Evolutionary conservation across 179 eudicot genomes (phyloP), one percentile per base, ranked within the genome.

Genomic region (Patellifolia procumbens): DNA sequence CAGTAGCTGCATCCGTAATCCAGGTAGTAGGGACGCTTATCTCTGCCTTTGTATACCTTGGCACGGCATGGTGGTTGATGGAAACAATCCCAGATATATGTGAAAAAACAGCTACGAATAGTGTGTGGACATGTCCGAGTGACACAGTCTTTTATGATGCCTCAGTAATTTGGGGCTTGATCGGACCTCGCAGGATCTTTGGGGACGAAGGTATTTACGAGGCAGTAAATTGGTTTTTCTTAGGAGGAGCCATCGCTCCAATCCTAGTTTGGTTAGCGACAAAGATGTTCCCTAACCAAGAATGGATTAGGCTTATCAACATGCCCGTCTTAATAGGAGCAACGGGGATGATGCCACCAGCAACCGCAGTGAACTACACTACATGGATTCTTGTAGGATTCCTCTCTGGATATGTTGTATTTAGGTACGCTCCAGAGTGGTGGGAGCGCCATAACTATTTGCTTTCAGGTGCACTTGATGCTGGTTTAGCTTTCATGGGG

Each of bases 1-100:
- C 17, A 13, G 19, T 24, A 31, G 46, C 17, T 68, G 46, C 20
- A 53, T 24, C 19, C 73, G 12, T 24, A 37, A n/a, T 4, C 1
- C 82, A 91, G 93, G 82, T 94, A 7, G 89, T 90, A 32, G 98
- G 97, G 59, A 94, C 97, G 11, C 85, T 92, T 0, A 90, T 88
- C 73, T 94, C 98, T 0, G 76, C 85, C 43, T 24, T 91, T 0
- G 93, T 91, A 28, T 94, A 91, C 87, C 81, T 91, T 68, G 67
- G 81, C 53, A 92, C 98, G 0, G 97, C 98, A 5, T 92, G 98
- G 98, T 94, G 98, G 98, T 75, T 94, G 65, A 91, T 94, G 94
- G 97, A 92, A 71, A 87, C 91, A 4, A 94, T 94, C 76, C 93
- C 97, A 0, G 91, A 85, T 69, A 94, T 92, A 4, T 94, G 98